Evolutionary conservation across 2,329 filamentous ascomycete species (phyloP), one percentile per base, ranked within the genome.

Genomic region (Leptoxyphium fumago): DNA sequence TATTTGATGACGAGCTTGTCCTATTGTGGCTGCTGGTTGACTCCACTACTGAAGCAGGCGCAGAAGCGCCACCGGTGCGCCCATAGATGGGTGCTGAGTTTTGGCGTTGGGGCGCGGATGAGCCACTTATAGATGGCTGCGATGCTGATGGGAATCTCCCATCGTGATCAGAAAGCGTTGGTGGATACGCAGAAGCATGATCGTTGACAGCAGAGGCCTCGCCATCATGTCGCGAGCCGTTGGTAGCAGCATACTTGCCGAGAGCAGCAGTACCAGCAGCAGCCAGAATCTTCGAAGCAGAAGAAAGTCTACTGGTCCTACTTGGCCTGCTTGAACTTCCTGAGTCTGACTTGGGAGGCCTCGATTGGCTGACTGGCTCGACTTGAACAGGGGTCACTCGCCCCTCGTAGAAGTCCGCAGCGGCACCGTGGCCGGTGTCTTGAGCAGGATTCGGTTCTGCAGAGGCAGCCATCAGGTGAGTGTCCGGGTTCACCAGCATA

Each of bases 401-500:
- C 43, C 48, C 59, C 36, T 57, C 60, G 52, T 70, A 79, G 57
- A 75, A 80, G 11, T 73, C 70, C 5, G 74, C 73, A 17, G 77
- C 76, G n/a, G 73, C 65, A 29, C 73, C 73, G 41, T 67, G 65
- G 43, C 75, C 77, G 4, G 76, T 77, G 53, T 80, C 76, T n/a
- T 68, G 64, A 2, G 70, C 73, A 14, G 75, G 76, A 39, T 70
- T 70, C 26, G 69, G 58, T 8, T 62, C 60, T 1, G 68, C 59
- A 5, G 71, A 70, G 13, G 76, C 71, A 18, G 74, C 52, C 55
- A 71, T 67, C 42, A 80, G 63, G 58, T 78, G 76, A 18, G 32
- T 38, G 21, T 73, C 69, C 48, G 77, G 70, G 38, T 69, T 66
- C 29, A 68, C 70, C 13, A 73, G 66, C 45, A 77, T 71, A 32